A percentile compares a stretch with the other conserved stretches of the same genome.
Conservation (phyloP, 2,329 filamentous ascomycete genomes). For the Fusarium sp. region DNA sequence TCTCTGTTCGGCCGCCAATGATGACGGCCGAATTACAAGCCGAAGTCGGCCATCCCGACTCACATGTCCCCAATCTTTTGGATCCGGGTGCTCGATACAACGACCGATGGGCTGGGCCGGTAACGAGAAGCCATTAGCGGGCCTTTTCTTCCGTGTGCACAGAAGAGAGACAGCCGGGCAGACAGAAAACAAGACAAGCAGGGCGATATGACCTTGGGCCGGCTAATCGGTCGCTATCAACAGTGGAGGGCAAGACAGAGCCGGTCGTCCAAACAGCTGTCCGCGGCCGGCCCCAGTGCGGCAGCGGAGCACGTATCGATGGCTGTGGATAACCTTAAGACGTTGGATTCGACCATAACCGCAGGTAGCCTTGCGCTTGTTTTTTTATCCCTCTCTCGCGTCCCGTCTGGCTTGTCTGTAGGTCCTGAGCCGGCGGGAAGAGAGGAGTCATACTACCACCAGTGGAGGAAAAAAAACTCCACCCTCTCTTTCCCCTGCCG, state of each 20-base stretch:
- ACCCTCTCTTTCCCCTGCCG: neutral
- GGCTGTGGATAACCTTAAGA: constrained; percentile 44
- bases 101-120: neutral
- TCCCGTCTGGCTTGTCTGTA: no score
- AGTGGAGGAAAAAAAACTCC: no score
- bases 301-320: constrained; percentile 31
- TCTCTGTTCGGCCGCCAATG: constrained; percentile 40
- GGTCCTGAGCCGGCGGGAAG: no score
- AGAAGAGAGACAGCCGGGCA: constrained; percentile 17
- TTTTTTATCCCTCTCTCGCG: constrained; percentile 22
- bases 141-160: constrained; percentile 21
- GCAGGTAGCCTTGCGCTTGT: constrained; percentile 43
- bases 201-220: constrained; percentile 3
- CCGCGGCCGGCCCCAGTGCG: constrained; percentile 17
- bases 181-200: constrained; percentile 11
- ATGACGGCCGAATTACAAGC: constrained; percentile 43
- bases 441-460: no score
- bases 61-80: constrained; percentile 20
- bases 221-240: constrained; percentile 6
- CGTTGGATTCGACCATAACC: constrained; percentile 27
- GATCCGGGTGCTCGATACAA: constrained; percentile 20
- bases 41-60: constrained; percentile 45
- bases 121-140: constrained; percentile 18
- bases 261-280: constrained; percentile 19
- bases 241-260: constrained; percentile 28